phyloP scores from a whole-genome alignment of 768 basidiomycete genomes.

The Auriscalpium microsporum region DNA sequence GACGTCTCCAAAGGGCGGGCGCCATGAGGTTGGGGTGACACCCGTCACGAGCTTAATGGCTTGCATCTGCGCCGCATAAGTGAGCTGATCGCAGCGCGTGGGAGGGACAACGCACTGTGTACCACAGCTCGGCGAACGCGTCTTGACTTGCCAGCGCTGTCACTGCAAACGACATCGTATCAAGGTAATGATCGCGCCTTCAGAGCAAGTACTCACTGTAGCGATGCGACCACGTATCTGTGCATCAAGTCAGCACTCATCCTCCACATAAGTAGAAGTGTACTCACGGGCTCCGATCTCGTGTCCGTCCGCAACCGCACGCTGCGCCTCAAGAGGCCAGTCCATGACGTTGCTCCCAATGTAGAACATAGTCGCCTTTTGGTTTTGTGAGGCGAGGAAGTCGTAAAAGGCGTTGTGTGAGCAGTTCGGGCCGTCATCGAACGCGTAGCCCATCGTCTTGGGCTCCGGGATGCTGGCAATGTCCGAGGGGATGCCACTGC shows the following conservation, averaged over 20 bases:
- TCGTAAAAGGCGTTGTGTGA: constrained; percentile 57
- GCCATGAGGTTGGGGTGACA: constrained; percentile 53
- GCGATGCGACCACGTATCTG: constrained; percentile 44
- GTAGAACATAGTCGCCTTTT: constrained; percentile 59
- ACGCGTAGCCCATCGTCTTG: constrained; percentile 47
- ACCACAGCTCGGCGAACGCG: constrained; percentile 74
- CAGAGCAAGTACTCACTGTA: constrained; percentile 25
- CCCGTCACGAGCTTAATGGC: constrained; percentile 46
- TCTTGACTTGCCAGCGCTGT: constrained; percentile 52
- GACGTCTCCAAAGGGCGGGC: constrained; percentile 56
- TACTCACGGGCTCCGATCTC: constrained; percentile 48
- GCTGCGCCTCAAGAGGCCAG: constrained; percentile 48
- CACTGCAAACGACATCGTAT: constrained; percentile 27
- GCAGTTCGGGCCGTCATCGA: constrained; percentile 61
- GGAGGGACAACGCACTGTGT: constrained; percentile 34
- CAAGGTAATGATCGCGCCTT: neutral
- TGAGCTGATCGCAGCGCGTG: neutral
- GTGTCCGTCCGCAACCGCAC: constrained; percentile 47
- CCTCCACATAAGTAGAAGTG: neutral
- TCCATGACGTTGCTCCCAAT: constrained; percentile 51
- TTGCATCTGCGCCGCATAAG: constrained; percentile 29
- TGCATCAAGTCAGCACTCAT: neutral
- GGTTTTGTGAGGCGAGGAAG: constrained; percentile 40
- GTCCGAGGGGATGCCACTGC: constrained; percentile 34
- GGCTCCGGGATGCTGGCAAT: constrained; percentile 46